A percentile compares a stretch with the other conserved stretches of the same genome.
Conservation (phyloP, 1,139 yeast genomes). For the Protomyces arabidopsidicola region DNA sequence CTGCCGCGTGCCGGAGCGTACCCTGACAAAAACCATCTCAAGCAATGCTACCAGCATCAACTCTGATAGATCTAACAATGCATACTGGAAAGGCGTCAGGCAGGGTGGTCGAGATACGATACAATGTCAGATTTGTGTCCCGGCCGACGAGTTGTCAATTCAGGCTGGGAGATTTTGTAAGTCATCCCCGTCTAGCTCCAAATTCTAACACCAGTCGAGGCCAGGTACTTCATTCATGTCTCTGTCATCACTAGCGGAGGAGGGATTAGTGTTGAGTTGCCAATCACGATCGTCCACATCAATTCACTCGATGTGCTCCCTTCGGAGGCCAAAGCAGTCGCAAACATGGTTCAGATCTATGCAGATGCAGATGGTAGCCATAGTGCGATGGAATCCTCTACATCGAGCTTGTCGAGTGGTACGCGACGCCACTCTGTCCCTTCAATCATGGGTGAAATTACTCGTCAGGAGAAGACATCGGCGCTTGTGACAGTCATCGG, state of each 20-base stretch:
- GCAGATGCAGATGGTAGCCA: not conserved
- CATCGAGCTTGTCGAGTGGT: not conserved
- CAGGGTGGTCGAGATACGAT: slow-evolving; percentile 20
- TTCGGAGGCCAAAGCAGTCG: slow-evolving; percentile 14
- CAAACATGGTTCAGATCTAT: slow-evolving; percentile 16
- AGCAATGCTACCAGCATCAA: slow-evolving; percentile 6
- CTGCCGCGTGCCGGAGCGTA: slow-evolving; percentile 26
- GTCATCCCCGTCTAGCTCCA: not conserved
- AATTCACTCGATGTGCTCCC: slow-evolving; percentile 23
- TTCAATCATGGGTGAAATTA: not conserved
- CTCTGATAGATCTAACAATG: slow-evolving; percentile 7
- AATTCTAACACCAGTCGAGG: not conserved
- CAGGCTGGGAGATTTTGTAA: slow-evolving; percentile 26
- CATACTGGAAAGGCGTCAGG: slow-evolving; percentile 27
- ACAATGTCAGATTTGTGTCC: slow-evolving; percentile 19
- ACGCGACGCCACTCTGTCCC: slow-evolving; percentile 3
- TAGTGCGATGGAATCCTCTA: too few relatives aligned
- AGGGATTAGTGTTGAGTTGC: slow-evolving; percentile 10
- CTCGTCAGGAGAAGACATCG: not conserved
- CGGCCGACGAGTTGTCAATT: slow-evolving; percentile 25
- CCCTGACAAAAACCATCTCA: slow-evolving; percentile 17
- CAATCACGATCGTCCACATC: slow-evolving; percentile 20
- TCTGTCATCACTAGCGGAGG: slow-evolving; percentile 5
- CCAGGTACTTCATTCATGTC: slow-evolving; percentile 8
- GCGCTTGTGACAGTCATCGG: not conserved